phyloP scores from a whole-genome alignment of 106 monocot species.

The Xerophyta viscosa region DNA sequence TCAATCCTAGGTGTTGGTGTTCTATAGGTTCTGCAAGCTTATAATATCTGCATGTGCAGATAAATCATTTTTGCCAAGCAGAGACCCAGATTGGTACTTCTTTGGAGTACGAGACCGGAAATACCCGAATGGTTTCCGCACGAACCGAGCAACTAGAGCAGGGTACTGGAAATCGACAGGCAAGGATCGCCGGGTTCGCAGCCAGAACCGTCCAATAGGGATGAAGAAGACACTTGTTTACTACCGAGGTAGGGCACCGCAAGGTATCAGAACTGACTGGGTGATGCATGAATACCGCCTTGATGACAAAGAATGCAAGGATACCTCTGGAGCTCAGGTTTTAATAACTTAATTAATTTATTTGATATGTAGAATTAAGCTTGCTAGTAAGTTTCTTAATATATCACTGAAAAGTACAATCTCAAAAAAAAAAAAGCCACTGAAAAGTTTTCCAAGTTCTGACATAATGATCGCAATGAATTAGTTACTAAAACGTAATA shows the following conservation, averaged over 20 bases:
- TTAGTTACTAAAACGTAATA: too few species aligned
- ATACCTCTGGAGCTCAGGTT: constrained; percentile 47
- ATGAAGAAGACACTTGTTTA: constrained; percentile 84
- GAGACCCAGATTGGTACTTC: constrained; percentile 41
- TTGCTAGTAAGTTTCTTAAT: too few species aligned
- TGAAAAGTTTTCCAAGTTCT: too few species aligned
- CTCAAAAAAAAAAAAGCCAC: too few species aligned
- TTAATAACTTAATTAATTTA: too few species aligned
- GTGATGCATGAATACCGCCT: constrained; percentile 78
- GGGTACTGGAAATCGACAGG: constrained; percentile 41
- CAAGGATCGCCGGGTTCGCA: constrained; percentile 29
- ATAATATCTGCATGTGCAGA: too few species aligned
- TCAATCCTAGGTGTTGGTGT: too few species aligned
- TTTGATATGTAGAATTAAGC: too few species aligned
- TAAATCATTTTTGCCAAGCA: constrained; percentile 35
- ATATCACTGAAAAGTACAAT: too few species aligned
- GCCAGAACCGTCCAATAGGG: constrained; percentile 38
- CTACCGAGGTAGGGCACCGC: constrained; percentile 60
- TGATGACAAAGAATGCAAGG: constrained; percentile 60
- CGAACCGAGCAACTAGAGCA: constrained; percentile 27
- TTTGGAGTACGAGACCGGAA: constrained; percentile 32
- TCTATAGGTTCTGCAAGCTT: too few species aligned
- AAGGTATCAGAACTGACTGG: constrained; percentile 54
- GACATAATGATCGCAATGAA: too few species aligned
- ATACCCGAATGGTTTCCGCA: constrained; percentile 29